These are phyloP conservation scores for Osmanthus fragrans DNA, from an alignment of 257 asterid genomes.

Conservation along the genomic window DNA sequence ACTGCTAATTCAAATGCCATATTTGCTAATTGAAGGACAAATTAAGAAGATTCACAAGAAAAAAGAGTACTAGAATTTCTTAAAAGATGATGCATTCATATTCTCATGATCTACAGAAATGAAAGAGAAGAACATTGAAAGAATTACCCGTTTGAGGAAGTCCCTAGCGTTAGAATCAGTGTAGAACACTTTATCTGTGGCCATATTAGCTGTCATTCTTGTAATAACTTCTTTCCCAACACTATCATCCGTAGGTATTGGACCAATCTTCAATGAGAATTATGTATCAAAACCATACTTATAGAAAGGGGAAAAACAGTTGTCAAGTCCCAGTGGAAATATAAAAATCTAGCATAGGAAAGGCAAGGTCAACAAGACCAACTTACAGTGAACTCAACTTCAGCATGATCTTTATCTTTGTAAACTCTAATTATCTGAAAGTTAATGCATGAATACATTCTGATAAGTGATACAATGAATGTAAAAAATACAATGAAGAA, in stretches of 20 bases:
- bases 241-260: constrained; percentile 65
- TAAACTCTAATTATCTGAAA: constrained; percentile 73
- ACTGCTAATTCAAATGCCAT: not conserved
- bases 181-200: constrained; percentile 59
- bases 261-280: constrained; percentile 66
- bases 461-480: not conserved
- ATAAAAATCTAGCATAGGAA: not conserved
- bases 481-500: not conserved
- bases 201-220: constrained; percentile 71
- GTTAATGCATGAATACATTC: constrained; percentile 1
- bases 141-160: constrained; percentile 74
- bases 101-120: not conserved
- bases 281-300: constrained; percentile 11
- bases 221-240: constrained; percentile 87
- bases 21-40: not conserved
- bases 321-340: not conserved
- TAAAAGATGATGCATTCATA: not conserved
- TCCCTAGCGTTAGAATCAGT: constrained; percentile 94
- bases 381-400: constrained; percentile 82
- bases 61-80: not conserved
- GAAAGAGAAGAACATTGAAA: constrained; percentile 6
- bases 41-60: not conserved
- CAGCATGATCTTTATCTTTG: constrained; percentile 85
- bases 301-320: constrained; percentile 8
- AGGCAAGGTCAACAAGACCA: constrained; percentile 3